phyloP scores from a whole-genome alignment of 2,329 filamentous ascomycete genomes.

The Neopestalotiopsis sp. region DNA sequence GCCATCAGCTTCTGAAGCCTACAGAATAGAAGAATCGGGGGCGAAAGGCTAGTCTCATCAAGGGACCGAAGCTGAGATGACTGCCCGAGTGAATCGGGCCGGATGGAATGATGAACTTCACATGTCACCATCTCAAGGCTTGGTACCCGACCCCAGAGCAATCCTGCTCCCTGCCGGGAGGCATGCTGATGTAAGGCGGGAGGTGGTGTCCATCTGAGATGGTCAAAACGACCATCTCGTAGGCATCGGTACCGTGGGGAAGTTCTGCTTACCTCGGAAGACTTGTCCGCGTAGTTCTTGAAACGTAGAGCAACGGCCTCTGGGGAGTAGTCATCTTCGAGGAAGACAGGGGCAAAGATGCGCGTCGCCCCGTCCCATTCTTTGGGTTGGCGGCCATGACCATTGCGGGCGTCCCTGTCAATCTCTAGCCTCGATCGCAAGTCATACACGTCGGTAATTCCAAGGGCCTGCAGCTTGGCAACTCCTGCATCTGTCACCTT shows the following conservation, averaged over 20 bases:
- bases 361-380: slow-evolving; percentile 58
- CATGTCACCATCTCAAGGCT: not conserved
- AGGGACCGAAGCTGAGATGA: not conserved
- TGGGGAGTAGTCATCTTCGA: slow-evolving; percentile 60
- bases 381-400: slow-evolving; percentile 41
- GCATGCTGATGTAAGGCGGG: no score
- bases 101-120: not conserved
- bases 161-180: no score
- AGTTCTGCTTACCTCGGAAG: slow-evolving; percentile 40
- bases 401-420: slow-evolving; percentile 50
- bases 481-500: slow-evolving; percentile 60
- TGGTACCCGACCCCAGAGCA: not conserved
- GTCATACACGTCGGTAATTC: slow-evolving; percentile 56
- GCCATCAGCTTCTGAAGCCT: slow-evolving; percentile 16
- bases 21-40: not conserved
- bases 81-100: not conserved
- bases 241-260: no score
- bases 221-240: no score
- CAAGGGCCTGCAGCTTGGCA: slow-evolving; percentile 55
- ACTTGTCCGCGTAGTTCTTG: slow-evolving; percentile 56
- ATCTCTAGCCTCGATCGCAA: slow-evolving; percentile 56
- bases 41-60: not conserved
- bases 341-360: slow-evolving; percentile 66
- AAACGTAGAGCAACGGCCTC: slow-evolving; percentile 62
- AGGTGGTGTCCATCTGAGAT: no score